Evolutionary conservation across 2,329 filamentous ascomycete species (phyloP), one percentile per base, ranked within the genome.

Genomic region (Xylariaceae sp.): DNA sequence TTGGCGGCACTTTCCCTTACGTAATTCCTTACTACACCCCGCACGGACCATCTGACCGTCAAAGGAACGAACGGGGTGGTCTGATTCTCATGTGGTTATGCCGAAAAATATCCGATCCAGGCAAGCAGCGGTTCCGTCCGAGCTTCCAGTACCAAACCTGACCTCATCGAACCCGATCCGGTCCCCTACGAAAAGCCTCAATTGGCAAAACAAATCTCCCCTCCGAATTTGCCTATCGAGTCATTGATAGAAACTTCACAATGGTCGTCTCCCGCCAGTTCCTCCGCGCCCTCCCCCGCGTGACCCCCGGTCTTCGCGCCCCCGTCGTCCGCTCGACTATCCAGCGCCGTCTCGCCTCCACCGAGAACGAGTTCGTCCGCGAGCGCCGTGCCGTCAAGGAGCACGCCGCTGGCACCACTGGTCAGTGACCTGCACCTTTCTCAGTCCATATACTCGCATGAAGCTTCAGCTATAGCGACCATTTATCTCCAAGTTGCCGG

Each of bases 281-380:
- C 66, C 71, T 84, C 72, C 86, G 86, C 72, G 75, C 80, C 63
- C 78, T 83, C 66, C 84, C 86, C 79, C 88, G 87, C 76, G 76
- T 84, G 68, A 75, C 79, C 67, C 78, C 82, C 69, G 84, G 83
- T 76, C 74, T 86, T 68, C 84, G 84, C 71, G 70, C 75, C 72
- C 71, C 75, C 65, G 76, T 80, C 64, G 77, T 80, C 71, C 84
- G 84, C 72, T 77, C 77, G 55, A 75, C 78, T 64, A 68, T 83
- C 69, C 88, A 90, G 81, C 86, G 89, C 76, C 87, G 88, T 70
- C 82, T 90, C 71, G 87, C 86, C 69, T 80, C 89, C 70, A 85
- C 87, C 75, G 89, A 96, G 80, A 97, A 96, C 79, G 86, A 87
- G 72, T 99, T 97, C 84, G 88, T 95, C 82, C 87, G 88, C 72